phyloP scores from a whole-genome alignment of 331 rosid species.

The Rosa hybrid region DNA sequence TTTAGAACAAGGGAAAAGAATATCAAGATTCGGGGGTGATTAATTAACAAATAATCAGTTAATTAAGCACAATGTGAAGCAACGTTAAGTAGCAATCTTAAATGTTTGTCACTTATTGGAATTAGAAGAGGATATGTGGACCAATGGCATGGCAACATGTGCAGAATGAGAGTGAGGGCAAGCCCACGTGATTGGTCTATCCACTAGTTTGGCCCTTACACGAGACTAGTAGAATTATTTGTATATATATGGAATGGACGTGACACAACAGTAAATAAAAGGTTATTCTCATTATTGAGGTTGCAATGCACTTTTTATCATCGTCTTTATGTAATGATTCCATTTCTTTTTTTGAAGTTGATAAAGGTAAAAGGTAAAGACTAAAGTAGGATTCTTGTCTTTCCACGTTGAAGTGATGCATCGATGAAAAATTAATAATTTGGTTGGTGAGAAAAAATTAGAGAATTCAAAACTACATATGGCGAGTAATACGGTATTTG shows the following conservation, averaged over 20 bases:
- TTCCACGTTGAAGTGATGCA: not conserved
- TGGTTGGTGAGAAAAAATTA: too few species aligned
- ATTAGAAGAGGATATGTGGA: not conserved
- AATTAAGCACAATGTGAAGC: not conserved
- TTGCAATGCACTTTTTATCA: not conserved
- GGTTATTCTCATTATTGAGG: not conserved
- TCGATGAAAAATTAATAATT: not conserved
- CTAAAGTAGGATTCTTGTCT: not conserved
- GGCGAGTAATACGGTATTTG: too few species aligned
- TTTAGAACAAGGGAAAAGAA: not conserved
- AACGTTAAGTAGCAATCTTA: not conserved
- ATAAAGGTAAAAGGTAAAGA: not conserved
- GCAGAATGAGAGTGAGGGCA: not conserved
- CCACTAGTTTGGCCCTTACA: not conserved
- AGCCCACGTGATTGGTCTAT: constrained; percentile 8
- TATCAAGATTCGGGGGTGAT: not conserved
- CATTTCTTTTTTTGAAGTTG: not conserved
- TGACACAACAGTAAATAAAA: constrained; percentile 4
- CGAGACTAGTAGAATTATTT: not conserved
- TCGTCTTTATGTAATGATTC: not conserved
- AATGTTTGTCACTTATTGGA: not conserved
- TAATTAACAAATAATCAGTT: not conserved
- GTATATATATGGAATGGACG: not conserved
- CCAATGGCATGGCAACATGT: not conserved
- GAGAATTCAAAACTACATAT: too few species aligned